phyloP scores from a whole-genome alignment of 352 stramenopile species.

The Paralagenidium karlingii region DNA sequence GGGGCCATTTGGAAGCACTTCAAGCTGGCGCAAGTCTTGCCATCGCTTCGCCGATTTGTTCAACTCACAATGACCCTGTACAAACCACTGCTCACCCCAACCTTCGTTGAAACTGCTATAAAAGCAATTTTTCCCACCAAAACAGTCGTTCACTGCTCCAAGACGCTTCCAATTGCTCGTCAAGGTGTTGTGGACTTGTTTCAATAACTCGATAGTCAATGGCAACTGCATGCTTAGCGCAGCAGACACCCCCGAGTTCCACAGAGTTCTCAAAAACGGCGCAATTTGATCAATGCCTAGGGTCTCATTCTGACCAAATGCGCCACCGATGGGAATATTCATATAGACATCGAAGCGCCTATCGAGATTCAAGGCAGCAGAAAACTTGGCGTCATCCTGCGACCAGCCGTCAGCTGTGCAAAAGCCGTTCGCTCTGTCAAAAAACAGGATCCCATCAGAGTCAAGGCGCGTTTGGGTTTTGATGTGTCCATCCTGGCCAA shows the following conservation, averaged over 20 bases:
- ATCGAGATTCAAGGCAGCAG: conserved; percentile 21
- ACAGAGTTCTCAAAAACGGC: conserved; percentile 14
- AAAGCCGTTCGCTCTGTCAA: conserved; percentile 28
- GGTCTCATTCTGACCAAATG: conserved; percentile 27
- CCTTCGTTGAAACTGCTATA: conserved; percentile 25
- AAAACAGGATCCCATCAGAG: conserved; percentile 19
- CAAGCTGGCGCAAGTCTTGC: too few relatives aligned
- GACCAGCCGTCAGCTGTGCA: conserved; percentile 39
- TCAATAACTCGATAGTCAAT: too few relatives aligned
- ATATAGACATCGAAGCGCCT: conserved; percentile 44
- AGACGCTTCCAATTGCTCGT: conserved; percentile 19
- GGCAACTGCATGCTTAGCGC: conserved; percentile 20
- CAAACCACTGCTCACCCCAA: too few relatives aligned
- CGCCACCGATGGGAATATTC: conserved; percentile 35
- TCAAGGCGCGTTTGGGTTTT: conserved; percentile 25
- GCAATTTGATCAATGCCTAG: conserved; percentile 19
- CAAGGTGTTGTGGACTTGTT: conserved; percentile 13
- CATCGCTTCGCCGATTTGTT: too few relatives aligned
- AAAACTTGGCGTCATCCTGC: conserved; percentile 24
- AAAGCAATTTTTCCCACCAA: conserved; percentile 17
- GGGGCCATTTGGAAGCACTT: too few relatives aligned
- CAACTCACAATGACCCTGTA: too few relatives aligned
- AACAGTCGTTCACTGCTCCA: conserved; percentile 15
- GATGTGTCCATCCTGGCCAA: conserved; percentile 17
- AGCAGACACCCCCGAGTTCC: conserved; percentile 24